Percentiles rank a stretch among this genome's conserved stretches.
Evolutionary conservation across 768 basidiomycete genomes (phyloP).

Genomic region (Panaeolus papilionaceus): DNA sequence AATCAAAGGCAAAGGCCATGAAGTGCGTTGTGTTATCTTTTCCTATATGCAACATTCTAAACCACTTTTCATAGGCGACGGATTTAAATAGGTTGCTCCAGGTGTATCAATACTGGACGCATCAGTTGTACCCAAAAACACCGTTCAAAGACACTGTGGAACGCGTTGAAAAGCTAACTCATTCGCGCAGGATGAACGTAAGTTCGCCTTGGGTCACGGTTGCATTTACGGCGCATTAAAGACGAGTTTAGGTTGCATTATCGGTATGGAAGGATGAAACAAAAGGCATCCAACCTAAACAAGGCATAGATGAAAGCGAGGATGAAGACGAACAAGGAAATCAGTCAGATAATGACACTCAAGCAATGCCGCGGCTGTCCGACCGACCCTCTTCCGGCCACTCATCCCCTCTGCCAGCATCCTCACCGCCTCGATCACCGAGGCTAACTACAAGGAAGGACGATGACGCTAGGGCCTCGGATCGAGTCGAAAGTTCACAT

Average conservation of each 20-base stretch:
- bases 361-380: constrained; percentile 25
- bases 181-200: constrained; percentile 87
- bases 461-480: not conserved
- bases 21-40: constrained; percentile 55
- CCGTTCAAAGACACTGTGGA: constrained; percentile 87
- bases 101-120: constrained; percentile 95
- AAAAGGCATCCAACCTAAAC: constrained; percentile 37
- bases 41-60: constrained; percentile 2
- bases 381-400: constrained; percentile 29
- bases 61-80: constrained; percentile 53
- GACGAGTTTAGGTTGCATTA: constrained; percentile 58
- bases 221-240: constrained; percentile 4
- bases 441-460: constrained; percentile 22
- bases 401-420: constrained; percentile 28
- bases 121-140: constrained; percentile 88
- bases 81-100: constrained; percentile 84
- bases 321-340: constrained; percentile 25
- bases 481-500: not conserved
- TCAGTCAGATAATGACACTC: constrained; percentile 20
- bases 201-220: constrained; percentile 29
- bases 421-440: constrained; percentile 26
- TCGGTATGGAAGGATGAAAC: constrained; percentile 83
- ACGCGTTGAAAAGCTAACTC: constrained; percentile 88
- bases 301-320: constrained; percentile 29
- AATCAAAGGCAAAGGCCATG: constrained; percentile 89